Evolutionary conservation across 371 early-diverging fungal genomes (phyloP).

Genomic region (Chytridiales sp.): DNA sequence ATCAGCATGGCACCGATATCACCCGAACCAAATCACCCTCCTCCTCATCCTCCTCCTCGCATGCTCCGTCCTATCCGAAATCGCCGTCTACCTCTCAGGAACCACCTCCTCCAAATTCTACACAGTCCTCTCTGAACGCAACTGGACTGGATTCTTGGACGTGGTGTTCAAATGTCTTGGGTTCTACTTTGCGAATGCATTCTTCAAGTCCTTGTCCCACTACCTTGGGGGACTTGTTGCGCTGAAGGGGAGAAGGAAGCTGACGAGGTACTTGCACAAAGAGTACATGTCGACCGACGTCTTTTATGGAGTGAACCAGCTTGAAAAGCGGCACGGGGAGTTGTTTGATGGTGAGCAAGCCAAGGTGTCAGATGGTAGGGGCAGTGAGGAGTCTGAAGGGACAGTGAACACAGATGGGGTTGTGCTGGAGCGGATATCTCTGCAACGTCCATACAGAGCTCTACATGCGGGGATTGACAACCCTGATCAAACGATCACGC

Average conservation of each 20-base stretch:
- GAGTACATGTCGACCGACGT: slow-evolving; percentile 22
- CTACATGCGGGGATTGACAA: slow-evolving; percentile 43
- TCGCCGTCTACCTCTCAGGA: slow-evolving; percentile 70
- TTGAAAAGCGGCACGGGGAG: not conserved
- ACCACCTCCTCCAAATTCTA: slow-evolving; percentile 72
- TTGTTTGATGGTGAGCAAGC: not conserved
- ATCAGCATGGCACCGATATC: not conserved
- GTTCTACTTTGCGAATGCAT: slow-evolving; percentile 46
- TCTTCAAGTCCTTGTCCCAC: slow-evolving; percentile 8
- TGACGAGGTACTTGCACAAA: slow-evolving; percentile 49
- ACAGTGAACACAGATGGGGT: not conserved
- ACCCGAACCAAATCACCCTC: not conserved
- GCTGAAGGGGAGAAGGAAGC: slow-evolving; percentile 31
- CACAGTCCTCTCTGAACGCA: slow-evolving; percentile 61
- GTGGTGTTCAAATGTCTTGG: slow-evolving; percentile 53
- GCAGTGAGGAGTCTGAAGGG: not conserved
- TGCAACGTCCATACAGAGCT: not conserved
- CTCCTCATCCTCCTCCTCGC: slow-evolving; percentile 40
- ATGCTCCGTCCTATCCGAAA: slow-evolving; percentile 53
- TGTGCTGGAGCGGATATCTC: slow-evolving; percentile 10
- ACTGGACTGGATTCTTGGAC: slow-evolving; percentile 55
- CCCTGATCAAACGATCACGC: slow-evolving; percentile 84
- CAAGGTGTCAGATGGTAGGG: not conserved
- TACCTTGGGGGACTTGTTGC: slow-evolving; percentile 22
- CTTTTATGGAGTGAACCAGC: not conserved